A percentile compares a stretch with the other conserved stretches of the same genome.
These are phyloP conservation scores for Sonneratia caseolaris DNA, from an alignment of 345 rosid genomes.

Conservation along the genomic window DNA sequence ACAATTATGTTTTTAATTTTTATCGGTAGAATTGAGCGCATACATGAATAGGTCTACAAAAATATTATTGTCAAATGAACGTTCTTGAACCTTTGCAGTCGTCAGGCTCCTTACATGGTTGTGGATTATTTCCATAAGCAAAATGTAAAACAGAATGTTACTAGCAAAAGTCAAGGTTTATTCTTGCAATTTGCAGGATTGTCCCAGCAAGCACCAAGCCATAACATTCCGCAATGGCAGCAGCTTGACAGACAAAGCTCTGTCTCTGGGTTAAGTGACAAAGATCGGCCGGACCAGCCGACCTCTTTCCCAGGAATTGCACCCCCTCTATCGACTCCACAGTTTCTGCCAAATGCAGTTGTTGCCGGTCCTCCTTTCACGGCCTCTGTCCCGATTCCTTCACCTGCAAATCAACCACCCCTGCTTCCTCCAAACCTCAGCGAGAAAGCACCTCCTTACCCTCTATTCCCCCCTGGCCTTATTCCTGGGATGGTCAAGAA, in stretches of 20 bases:
- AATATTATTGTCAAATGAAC: no score
- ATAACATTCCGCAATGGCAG: conserved; percentile 45
- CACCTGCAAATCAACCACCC: conserved; percentile 39
- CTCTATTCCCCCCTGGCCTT: conserved; percentile 94
- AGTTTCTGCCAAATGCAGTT: conserved; percentile 50
- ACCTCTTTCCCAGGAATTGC: conserved; percentile 21
- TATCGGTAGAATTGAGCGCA: no score
- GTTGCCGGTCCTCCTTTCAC: conserved; percentile 47
- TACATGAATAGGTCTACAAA: no score
- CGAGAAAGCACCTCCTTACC: conserved; percentile 83
- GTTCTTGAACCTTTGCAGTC: no score
- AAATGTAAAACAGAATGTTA: not conserved
- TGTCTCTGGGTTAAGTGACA: conserved; percentile 30
- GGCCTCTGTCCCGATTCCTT: conserved; percentile 37
- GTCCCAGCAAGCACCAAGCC: conserved; percentile 29
- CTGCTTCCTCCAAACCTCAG: conserved; percentile 28
- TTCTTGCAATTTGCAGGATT: conserved; percentile 27
- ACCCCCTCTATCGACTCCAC: conserved; percentile 43
- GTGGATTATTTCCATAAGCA: not conserved
- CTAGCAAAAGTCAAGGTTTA: not conserved
- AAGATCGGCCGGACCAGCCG: conserved; percentile 14
- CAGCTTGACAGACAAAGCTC: conserved; percentile 39
- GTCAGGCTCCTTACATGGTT: not conserved
- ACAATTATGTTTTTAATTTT: no score
- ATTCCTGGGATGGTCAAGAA: conserved; percentile 98